phyloP scores from a whole-genome alignment of 1,284 basidiomycete genomes.

The Ceratobasidium sp. region DNA sequence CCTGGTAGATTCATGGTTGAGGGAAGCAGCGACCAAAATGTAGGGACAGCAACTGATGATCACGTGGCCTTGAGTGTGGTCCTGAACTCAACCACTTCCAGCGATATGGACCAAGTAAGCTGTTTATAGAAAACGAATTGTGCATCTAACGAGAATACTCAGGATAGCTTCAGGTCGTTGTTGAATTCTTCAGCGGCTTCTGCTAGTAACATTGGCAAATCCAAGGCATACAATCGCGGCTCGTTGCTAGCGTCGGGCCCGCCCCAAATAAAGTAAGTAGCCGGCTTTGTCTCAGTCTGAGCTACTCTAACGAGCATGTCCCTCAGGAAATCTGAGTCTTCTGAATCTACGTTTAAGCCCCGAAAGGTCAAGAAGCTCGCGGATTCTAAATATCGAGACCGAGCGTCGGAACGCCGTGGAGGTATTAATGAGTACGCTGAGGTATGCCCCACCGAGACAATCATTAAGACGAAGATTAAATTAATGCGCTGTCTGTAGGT shows the following conservation, averaged over 20 bases:
- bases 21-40: conserved; percentile 2
- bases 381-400: conserved; percentile 70
- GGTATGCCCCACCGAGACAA: conserved; percentile 54
- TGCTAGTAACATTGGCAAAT: conserved; percentile 1
- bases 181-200: conserved; percentile 15
- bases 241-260: conserved; percentile 26
- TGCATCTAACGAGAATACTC: not conserved
- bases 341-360: conserved; percentile 74
- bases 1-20: conserved; percentile 5
- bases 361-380: conserved; percentile 72
- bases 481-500: conserved; percentile 60
- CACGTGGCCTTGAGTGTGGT: not conserved
- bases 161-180: conserved; percentile 32
- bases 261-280: conserved; percentile 16
- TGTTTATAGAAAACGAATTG: not conserved
- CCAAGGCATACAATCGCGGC: conserved; percentile 40
- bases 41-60: not conserved
- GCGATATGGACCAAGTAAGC: conserved; percentile 17
- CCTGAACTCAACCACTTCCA: conserved; percentile 3
- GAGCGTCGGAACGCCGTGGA: conserved; percentile 75
- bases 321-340: conserved; percentile 19
- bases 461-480: not conserved
- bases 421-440: conserved; percentile 74
- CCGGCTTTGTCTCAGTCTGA: not conserved
- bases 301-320: not conserved